phyloP scores from a whole-genome alignment of 495 filamentous ascomycete species.

The Cetradonia linearis region DNA sequence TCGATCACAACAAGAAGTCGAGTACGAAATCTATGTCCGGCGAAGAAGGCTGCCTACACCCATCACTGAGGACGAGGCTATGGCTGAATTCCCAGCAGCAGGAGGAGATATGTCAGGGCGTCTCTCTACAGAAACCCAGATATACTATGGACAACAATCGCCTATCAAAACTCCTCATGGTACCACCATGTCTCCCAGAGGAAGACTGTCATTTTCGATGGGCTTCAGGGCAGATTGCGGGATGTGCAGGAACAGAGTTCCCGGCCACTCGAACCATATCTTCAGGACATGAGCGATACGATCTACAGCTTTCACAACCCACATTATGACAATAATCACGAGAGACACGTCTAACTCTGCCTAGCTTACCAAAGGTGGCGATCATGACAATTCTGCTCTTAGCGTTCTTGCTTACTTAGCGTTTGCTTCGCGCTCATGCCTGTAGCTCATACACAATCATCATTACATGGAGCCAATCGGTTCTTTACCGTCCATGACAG shows the following conservation, averaged over 20 bases:
- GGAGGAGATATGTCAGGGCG: constrained; percentile 14
- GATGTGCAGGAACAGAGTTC: constrained; percentile 68
- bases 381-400: neutral
- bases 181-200: constrained; percentile 25
- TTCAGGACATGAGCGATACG: constrained; percentile 31
- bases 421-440: constrained; percentile 1
- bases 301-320: neutral
- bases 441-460: constrained; percentile 7
- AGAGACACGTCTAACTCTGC: neutral
- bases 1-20: constrained; percentile 24
- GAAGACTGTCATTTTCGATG: constrained; percentile 65
- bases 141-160: constrained; percentile 30
- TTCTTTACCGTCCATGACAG: neutral
- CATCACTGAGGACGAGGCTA: constrained; percentile 55
- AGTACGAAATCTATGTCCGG: constrained; percentile 36
- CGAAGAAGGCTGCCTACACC: constrained; percentile 58
- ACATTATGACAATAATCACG: neutral
- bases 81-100: constrained; percentile 28
- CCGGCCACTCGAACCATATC: constrained; percentile 83
- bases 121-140: constrained; percentile 26
- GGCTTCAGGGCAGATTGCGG: constrained; percentile 80
- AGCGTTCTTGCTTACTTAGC: constrained; percentile 1
- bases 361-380: neutral
- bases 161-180: constrained; percentile 24
- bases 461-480: neutral